Percentiles rank a stretch among this genome's conserved stretches.
Evolutionary conservation across 1,284 basidiomycete species (phyloP).

Genomic region (Mycosarcoma mackinlayi): DNA sequence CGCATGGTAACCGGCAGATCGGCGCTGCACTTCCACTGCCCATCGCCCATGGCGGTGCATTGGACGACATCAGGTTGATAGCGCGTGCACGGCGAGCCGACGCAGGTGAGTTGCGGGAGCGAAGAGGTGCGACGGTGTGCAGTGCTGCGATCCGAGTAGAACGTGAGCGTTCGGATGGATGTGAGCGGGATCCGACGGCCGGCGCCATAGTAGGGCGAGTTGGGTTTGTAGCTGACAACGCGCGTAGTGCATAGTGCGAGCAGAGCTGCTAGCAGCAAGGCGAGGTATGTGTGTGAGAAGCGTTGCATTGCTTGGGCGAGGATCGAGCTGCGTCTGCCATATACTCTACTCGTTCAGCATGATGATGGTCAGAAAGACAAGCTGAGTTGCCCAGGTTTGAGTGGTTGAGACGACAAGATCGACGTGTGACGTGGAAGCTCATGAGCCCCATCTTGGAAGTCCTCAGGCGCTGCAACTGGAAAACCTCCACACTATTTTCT

Average conservation of each 20-base stretch:
- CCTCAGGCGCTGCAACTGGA: no score
- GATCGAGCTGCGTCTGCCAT: no score
- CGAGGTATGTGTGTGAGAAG: neutral
- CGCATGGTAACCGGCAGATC: slow-evolving; percentile 83
- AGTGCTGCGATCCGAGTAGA: slow-evolving; percentile 79
- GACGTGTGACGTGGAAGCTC: no score
- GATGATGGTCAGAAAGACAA: no score
- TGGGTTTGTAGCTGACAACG: slow-evolving; percentile 12
- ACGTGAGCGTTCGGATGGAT: slow-evolving; percentile 78
- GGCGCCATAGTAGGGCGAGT: slow-evolving; percentile 29
- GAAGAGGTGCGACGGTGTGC: slow-evolving; percentile 76
- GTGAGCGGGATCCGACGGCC: slow-evolving; percentile 34
- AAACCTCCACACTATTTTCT: no score
- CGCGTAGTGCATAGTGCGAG: neutral
- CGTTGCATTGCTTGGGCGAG: no score
- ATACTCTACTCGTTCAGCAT: no score
- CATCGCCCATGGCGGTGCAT: slow-evolving; percentile 81
- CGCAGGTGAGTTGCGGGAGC: slow-evolving; percentile 81
- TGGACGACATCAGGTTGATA: slow-evolving; percentile 87
- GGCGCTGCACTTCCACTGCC: slow-evolving; percentile 77
- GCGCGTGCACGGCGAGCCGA: slow-evolving; percentile 79
- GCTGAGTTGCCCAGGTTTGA: no score
- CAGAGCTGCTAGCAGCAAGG: neutral
- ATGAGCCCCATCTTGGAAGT: no score
- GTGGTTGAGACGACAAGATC: no score